A percentile compares a stretch with the other conserved stretches of the same genome.
These are phyloP conservation scores for Pyricularia pennisetigena DNA, from an alignment of 2,329 filamentous ascomycete genomes.

Conservation along the genomic window DNA sequence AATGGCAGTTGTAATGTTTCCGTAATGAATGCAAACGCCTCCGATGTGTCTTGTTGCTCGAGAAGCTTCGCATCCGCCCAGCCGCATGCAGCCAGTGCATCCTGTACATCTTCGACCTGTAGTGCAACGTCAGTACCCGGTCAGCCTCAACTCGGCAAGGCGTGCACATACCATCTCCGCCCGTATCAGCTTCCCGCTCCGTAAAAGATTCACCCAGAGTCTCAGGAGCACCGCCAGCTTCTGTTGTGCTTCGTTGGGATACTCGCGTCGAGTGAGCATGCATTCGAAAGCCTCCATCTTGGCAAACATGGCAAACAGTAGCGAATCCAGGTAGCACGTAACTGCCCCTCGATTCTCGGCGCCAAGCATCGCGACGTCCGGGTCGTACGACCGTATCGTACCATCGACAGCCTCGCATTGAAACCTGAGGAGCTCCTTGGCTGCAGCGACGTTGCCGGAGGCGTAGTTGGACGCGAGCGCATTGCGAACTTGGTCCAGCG, in stretches of 20 bases:
- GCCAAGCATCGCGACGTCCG: constrained; percentile 63
- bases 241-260: constrained; percentile 59
- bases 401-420: constrained; percentile 76
- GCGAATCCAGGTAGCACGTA: constrained; percentile 88
- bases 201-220: constrained; percentile 87
- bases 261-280: constrained; percentile 76
- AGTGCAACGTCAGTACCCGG: not conserved
- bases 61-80: constrained; percentile 71
- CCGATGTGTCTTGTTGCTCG: constrained; percentile 90
- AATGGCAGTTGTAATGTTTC: constrained; percentile 80
- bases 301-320: constrained; percentile 94
- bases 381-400: constrained; percentile 64
- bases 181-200: constrained; percentile 75
- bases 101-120: constrained; percentile 44
- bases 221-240: constrained; percentile 70
- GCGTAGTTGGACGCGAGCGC: constrained; percentile 53
- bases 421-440: constrained; percentile 66
- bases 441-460: constrained; percentile 60
- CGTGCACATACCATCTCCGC: constrained; percentile 62
- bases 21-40: constrained; percentile 92
- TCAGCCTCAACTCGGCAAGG: not conserved
- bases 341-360: constrained; percentile 78
- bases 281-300: constrained; percentile 85
- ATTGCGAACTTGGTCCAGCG: constrained; percentile 46
- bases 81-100: constrained; percentile 73